Conservation (phyloP, 495 filamentous ascomycete species). For the Penicillium odoratum region DNA sequence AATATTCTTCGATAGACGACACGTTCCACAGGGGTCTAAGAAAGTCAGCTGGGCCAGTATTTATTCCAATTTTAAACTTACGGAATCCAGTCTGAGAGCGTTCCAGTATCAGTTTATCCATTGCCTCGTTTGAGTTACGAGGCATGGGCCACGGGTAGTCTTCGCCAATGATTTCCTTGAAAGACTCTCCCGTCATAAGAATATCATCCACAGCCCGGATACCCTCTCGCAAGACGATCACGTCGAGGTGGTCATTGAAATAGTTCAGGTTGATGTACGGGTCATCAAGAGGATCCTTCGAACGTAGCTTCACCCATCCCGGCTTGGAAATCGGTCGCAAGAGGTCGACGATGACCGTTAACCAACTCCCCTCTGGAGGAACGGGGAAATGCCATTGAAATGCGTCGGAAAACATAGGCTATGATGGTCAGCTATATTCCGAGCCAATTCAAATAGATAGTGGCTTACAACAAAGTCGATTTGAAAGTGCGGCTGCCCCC, state of each 20-base stretch:
- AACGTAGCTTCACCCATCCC: conserved; percentile 50
- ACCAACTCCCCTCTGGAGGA: conserved; percentile 40
- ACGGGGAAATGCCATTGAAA: conserved; percentile 59
- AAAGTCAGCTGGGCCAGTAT: not conserved
- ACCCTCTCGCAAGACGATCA: conserved; percentile 52
- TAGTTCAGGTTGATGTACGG: conserved; percentile 50
- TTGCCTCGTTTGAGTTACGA: conserved; percentile 46
- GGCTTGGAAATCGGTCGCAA: conserved; percentile 50
- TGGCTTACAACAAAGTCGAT: conserved; percentile 37
- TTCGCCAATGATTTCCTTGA: conserved; percentile 51
- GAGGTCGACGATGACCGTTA: conserved; percentile 57
- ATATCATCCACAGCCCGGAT: conserved; percentile 51
- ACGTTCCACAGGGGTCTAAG: conserved; percentile 48
- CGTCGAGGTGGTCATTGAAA: conserved; percentile 47
- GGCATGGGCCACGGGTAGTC: conserved; percentile 59
- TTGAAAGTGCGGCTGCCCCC: conserved; percentile 58
- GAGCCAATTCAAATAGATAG: not conserved
- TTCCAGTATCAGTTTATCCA: conserved; percentile 54
- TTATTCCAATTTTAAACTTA: not conserved
- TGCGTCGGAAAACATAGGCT: conserved; percentile 34
- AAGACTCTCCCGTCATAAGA: conserved; percentile 48
- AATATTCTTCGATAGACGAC: conserved; percentile 45
- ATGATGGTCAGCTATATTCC: not conserved
- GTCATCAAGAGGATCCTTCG: conserved; percentile 25
- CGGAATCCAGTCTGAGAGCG: conserved; percentile 52